phyloP scores from a whole-genome alignment of 495 filamentous ascomycete species.

The Halenospora varia region DNA sequence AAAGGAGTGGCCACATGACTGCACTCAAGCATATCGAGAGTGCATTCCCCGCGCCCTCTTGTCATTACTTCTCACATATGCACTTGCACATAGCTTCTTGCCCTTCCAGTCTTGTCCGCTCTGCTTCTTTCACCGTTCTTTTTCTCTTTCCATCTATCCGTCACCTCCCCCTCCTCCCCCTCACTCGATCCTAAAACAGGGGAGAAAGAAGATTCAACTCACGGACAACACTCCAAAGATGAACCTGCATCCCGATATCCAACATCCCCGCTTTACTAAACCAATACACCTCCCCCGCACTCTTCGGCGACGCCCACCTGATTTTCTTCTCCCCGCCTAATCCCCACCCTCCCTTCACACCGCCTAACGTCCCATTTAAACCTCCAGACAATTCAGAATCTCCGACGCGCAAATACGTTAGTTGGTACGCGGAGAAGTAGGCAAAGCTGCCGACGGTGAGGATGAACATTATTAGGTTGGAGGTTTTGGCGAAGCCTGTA shows the following conservation, averaged over 20 bases:
- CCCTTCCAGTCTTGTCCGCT: too few relatives aligned
- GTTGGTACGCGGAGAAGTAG: neutral
- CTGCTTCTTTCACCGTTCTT: too few relatives aligned
- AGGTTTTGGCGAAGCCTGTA: conserved; percentile 1
- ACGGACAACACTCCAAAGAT: conserved; percentile 14
- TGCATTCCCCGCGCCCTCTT: too few relatives aligned
- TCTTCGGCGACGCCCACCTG: neutral
- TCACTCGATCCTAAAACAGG: neutral
- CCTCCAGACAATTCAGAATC: too few relatives aligned
- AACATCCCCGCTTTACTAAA: neutral
- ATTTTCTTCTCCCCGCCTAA: neutral
- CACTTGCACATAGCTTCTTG: too few relatives aligned
- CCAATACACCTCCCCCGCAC: neutral
- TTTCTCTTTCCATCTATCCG: too few relatives aligned
- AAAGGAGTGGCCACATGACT: too few relatives aligned
- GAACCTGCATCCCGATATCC: neutral
- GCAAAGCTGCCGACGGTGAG: neutral
- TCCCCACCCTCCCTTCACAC: neutral
- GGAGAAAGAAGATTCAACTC: neutral
- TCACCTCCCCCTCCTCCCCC: neutral
- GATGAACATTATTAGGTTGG: neutral
- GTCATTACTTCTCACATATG: too few relatives aligned
- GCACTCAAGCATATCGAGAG: too few relatives aligned
- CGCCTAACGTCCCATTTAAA: neutral
- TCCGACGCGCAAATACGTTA: neutral